Evolutionary conservation across 306 rosid genomes (phyloP), one percentile per base, ranked within the genome.

Genomic region (Glycyrrhiza uralensis): DNA sequence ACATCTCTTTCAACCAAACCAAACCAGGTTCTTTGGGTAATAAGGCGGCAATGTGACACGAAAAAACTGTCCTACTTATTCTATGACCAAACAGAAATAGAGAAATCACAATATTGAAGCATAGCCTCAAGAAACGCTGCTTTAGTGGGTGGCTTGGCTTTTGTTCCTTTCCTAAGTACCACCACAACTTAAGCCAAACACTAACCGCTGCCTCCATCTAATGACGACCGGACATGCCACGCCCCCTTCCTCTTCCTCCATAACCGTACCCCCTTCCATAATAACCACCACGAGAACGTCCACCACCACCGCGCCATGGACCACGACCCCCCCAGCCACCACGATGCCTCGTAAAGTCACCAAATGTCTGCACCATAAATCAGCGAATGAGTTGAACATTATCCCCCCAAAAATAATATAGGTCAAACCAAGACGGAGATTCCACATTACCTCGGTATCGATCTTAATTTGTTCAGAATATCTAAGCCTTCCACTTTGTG

Each of bases 211-310:
- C 69, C 6, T 18, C 56, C 56, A 65, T 69, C 82, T 85, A 85
- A 60, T 65, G 0, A 45, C 72, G 85, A 9, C 59, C 18, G 1
- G 61, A 14, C 70, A 55, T 77, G 64, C 75, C 75, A 3, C 85
- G 85, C 11, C 90, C 89, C 50, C 92, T 81, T 45, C 87, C 79
- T 58, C 88, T 77, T 39, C 85, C 84, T 1, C 4, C 49, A 66
- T 85, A 61, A 64, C 86, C 87, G 64, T 82, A 75, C 3, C 88
- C 89, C 59, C 85, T 71, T 38, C 96, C 92, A 39, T 79, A 76
- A 55, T 81, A 87, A 61, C 80, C 79, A 51, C 86, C 87, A 0
- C 75, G 75, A 59, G 60, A 41, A 18, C 87, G 81, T 46, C 88
- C 92, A 5, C 88, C 92, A 6, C 79, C 69, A 45, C 75, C 76